These are phyloP conservation scores for Ceriops tagal DNA, from an alignment of 345 rosid species.

Conservation along the genomic window DNA sequence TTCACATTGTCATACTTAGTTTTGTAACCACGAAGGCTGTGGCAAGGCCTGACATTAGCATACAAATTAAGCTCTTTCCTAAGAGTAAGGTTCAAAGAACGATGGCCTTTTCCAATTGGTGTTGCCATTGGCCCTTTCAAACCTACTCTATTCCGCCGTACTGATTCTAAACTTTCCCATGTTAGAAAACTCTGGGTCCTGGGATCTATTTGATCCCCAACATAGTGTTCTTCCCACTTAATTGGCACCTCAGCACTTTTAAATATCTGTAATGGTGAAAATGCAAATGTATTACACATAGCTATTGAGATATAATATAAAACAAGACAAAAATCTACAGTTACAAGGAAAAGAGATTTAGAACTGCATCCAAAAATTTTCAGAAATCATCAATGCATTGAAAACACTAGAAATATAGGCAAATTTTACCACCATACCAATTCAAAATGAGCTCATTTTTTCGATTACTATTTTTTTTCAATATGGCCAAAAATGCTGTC, in stretches of 20 bases:
- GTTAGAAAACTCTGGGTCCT: constrained; percentile 96
- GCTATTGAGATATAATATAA: neutral
- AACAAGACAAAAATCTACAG: neutral
- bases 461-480: no score
- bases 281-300: neutral
- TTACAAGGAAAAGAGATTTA: no score
- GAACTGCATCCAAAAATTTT: no score
- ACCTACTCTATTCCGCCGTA: constrained; percentile 74
- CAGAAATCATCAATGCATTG: no score
- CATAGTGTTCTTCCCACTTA: constrained; percentile 95
- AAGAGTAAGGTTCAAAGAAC: constrained; percentile 86
- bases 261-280: constrained; percentile 46
- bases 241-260: constrained; percentile 82
- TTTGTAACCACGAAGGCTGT: constrained; percentile 95
- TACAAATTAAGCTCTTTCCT: constrained; percentile 95
- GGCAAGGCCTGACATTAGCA: constrained; percentile 98
- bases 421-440: no score
- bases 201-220: constrained; percentile 78
- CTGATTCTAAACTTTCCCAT: constrained; percentile 98
- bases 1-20: constrained; percentile 88
- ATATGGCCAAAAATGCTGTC: no score
- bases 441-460: no score
- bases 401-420: no score
- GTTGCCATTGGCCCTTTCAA: constrained; percentile 99
- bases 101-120: constrained; percentile 98